phyloP scores from a whole-genome alignment of 257 asterid genomes.

The Plantago major region DNA sequence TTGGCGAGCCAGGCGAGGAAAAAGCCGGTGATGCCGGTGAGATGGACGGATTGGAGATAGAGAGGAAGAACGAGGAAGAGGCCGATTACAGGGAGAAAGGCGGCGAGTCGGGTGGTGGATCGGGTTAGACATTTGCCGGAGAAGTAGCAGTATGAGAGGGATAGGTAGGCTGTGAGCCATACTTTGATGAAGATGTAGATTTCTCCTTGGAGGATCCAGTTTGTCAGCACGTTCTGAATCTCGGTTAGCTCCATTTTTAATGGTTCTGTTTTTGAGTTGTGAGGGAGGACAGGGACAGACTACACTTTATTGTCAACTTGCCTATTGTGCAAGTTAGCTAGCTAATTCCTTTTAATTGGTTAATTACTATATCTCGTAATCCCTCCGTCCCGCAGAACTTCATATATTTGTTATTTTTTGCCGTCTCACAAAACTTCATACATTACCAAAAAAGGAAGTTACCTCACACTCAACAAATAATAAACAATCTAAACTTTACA shows the following conservation, averaged over 20 bases:
- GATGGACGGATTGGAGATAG: constrained; percentile 43
- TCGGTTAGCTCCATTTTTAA: background rate
- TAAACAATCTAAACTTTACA: too few relatives aligned
- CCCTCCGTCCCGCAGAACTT: too few relatives aligned
- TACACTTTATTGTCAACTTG: too few relatives aligned
- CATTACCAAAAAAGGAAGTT: too few relatives aligned
- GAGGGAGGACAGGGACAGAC: too few relatives aligned
- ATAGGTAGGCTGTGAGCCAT: constrained; percentile 4
- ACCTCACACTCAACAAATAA: too few relatives aligned
- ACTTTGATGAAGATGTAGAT: constrained; percentile 2
- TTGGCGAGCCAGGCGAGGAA: constrained; percentile 76
- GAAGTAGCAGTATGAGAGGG: background rate
- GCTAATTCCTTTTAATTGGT: too few relatives aligned
- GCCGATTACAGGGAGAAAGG: constrained; percentile 47
- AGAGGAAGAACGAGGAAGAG: constrained; percentile 64
- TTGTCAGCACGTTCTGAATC: background rate
- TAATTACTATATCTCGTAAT: too few relatives aligned
- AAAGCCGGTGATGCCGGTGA: constrained; percentile 52
- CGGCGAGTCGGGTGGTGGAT: constrained; percentile 25
- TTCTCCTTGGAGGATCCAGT: constrained; percentile 7
- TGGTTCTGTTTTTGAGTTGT: background rate
- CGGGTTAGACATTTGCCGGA: background rate
- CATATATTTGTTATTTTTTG: too few relatives aligned
- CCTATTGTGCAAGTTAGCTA: too few relatives aligned
- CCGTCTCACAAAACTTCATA: too few relatives aligned